Evolutionary conservation across 768 basidiomycete genomes (phyloP), one percentile per base, ranked within the genome.

Genomic region (Kwoniella sp.): DNA sequence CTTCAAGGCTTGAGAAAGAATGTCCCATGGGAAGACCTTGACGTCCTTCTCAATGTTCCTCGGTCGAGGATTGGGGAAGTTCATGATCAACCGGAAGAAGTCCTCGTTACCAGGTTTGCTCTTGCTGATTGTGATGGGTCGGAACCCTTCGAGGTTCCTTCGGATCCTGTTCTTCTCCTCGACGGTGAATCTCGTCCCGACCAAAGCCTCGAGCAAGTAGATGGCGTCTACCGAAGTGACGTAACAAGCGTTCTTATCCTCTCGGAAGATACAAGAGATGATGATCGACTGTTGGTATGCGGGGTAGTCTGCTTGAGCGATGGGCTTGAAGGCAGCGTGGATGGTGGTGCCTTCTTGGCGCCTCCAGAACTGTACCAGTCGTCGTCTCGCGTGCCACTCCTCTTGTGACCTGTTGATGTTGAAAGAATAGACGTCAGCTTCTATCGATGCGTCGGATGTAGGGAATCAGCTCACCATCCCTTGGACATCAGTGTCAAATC

Each of bases 121-220:
- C 82, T 96, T 99, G 27, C 90, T 89, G 2, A 97, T 87, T 0
- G 94, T 96, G 58, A 86, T 88, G 0, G 95, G 95, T 55, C 88
- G 85, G 74, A 96, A 89, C 25, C 90, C 91, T 79, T 99, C 94
- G 29, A 99, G 83, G 80, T 98, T 98, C 60, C 94, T 85, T 66
- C 95, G 84, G 71, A 97, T 95, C 56, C 95, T 84, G 74, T 97
- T 97, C 84, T 95, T 97, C 84, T 97, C 95, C 80, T 96, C 92
- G 52, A 96, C 90, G 29, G 88, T 88, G 74, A 96, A 94, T 54
- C 88, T 84, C 2, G 82, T 81, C 48, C 89, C 91, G 44, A 86
- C 84, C 52, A 89, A 81, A 67, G 87, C 87, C 81, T 97, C 92
- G 57, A 98, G 86, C 29, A 98, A 85, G 77, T 89, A 91, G 73